Evolutionary conservation across 345 rosid genomes (phyloP).

Genomic region (Turritis glabra): DNA sequence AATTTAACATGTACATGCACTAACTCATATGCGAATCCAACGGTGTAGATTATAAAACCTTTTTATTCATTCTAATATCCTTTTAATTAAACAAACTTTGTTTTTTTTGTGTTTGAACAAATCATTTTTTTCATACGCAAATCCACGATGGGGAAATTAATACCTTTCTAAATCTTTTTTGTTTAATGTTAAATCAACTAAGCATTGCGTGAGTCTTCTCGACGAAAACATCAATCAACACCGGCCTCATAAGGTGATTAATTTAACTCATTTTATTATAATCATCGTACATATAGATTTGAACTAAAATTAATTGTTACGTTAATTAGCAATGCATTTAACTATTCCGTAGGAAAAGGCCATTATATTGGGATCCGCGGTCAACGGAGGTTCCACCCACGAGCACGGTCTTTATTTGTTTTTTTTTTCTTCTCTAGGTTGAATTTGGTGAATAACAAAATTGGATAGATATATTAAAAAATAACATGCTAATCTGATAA

Average conservation of each 20-base stretch:
- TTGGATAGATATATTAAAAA: no score
- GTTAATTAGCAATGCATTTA: conserved; percentile 16
- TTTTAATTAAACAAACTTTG: not conserved
- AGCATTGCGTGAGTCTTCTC: conserved; percentile 15
- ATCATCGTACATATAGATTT: conserved; percentile 32
- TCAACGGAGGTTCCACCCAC: conserved; percentile 44
- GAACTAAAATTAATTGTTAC: conserved; percentile 14
- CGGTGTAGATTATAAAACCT: not conserved
- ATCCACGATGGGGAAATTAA: not conserved
- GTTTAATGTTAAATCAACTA: not conserved
- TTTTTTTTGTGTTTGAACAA: not conserved
- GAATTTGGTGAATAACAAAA: no score
- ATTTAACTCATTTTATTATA: conserved; percentile 9
- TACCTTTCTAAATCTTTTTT: not conserved
- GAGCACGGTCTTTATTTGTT: conserved; percentile 25
- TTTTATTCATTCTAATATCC: not conserved
- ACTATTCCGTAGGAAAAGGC: conserved; percentile 34
- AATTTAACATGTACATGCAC: conserved; percentile 27
- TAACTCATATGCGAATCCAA: conserved; percentile 37
- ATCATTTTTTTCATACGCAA: not conserved
- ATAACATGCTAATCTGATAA: no score
- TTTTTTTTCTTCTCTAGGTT: no score
- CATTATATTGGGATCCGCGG: conserved; percentile 40
- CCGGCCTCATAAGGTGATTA: conserved; percentile 24
- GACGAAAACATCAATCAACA: conserved; percentile 36